A percentile compares a stretch with the other conserved stretches of the same genome.
Evolutionary conservation across 768 basidiomycete genomes (phyloP).

Genomic region (Mycena vulgaris): DNA sequence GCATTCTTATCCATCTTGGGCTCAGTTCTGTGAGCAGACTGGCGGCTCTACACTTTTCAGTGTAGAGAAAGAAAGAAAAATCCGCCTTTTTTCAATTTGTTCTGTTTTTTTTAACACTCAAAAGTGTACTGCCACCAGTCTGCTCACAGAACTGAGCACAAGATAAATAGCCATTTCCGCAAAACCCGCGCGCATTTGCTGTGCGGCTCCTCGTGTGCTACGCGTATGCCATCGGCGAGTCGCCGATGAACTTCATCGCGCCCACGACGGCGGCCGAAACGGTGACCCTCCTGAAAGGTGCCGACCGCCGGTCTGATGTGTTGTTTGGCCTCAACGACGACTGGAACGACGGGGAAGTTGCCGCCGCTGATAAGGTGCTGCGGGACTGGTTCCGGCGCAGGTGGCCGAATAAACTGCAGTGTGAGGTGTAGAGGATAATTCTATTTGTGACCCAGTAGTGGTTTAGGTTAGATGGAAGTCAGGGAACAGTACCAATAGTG

Average conservation of each 20-base stretch:
- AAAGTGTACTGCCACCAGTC: too few species aligned
- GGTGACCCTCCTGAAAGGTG: background rate
- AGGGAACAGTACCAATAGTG: too few species aligned
- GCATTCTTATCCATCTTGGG: too few species aligned
- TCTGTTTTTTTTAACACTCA: too few species aligned
- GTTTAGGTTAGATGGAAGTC: too few species aligned
- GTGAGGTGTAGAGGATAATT: slow-evolving; percentile 13
- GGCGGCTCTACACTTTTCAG: too few species aligned
- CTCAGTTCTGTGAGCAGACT: too few species aligned
- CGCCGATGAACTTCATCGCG: slow-evolving; percentile 11
- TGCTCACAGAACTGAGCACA: too few species aligned
- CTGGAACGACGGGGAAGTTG: background rate
- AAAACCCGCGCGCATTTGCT: slow-evolving; percentile 19
- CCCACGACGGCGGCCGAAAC: background rate
- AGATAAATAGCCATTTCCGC: slow-evolving; percentile 9
- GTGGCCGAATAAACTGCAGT: slow-evolving; percentile 7
- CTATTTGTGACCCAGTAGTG: too few species aligned
- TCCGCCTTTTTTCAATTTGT: too few species aligned
- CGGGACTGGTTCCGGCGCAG: slow-evolving; percentile 14
- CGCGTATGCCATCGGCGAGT: slow-evolving; percentile 17
- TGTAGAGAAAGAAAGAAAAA: too few species aligned
- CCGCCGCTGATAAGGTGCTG: slow-evolving; percentile 1
- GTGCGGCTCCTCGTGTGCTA: slow-evolving; percentile 21
- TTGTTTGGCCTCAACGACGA: slow-evolving; percentile 11
- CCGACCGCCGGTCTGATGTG: background rate